Conservation (phyloP, 2,329 filamentous ascomycete genomes). For the Coniochaeta sp. region DNA sequence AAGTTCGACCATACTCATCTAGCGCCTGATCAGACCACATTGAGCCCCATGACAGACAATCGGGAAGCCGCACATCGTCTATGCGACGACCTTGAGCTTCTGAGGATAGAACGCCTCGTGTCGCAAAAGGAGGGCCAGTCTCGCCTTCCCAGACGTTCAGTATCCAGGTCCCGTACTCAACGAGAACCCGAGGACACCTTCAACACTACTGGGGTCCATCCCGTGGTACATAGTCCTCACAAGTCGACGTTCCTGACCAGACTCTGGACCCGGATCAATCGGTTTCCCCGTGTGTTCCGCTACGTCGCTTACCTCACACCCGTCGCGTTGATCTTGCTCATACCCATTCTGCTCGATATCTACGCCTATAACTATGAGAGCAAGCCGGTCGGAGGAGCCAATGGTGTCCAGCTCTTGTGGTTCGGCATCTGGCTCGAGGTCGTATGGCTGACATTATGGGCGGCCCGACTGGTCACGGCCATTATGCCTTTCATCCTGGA, state of each 20-base stretch:
- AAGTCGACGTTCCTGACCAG: conserved; percentile 20
- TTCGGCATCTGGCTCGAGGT: conserved; percentile 95
- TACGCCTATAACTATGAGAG: conserved; percentile 27
- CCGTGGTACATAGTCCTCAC: background rate
- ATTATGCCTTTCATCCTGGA: conserved; percentile 40
- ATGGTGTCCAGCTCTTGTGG: conserved; percentile 76
- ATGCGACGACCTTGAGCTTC: conserved; percentile 40
- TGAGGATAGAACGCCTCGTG: conserved; percentile 37
- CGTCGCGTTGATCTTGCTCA: conserved; percentile 33
- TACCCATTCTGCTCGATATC: conserved; percentile 36
- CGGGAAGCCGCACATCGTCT: conserved; percentile 28
- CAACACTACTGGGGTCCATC: conserved; percentile 18
- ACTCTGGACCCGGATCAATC: conserved; percentile 35
- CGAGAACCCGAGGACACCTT: conserved; percentile 37
- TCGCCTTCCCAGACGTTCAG: conserved; percentile 8
- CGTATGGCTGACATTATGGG: conserved; percentile 87
- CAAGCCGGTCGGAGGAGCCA: conserved; percentile 52
- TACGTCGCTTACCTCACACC: conserved; percentile 42
- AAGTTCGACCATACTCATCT: conserved; percentile 8
- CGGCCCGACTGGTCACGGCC: conserved; percentile 48
- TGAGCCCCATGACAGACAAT: conserved; percentile 13
- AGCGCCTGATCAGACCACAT: conserved; percentile 7
- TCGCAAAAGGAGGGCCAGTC: conserved; percentile 33
- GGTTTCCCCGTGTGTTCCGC: conserved; percentile 41
- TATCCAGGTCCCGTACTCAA: conserved; percentile 14